Base-by-base conservation (phyloP, 148 eudicot species). In the Polygonum maritimum region DNA sequence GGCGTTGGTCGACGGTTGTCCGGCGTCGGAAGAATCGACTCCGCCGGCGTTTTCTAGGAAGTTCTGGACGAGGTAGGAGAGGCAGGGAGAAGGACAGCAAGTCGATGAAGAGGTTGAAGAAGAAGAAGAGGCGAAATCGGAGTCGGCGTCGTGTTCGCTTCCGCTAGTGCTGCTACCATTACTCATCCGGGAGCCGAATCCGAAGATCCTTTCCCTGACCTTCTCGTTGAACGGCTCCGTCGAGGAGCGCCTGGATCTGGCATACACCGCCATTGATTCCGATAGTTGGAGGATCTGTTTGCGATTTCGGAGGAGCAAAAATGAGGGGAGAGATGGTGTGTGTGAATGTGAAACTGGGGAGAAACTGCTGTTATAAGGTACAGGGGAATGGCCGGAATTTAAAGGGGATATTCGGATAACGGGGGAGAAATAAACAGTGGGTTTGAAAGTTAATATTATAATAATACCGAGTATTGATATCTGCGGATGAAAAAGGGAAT, bases 151-250 rank as follows among this genome's bases (percentile, higher is more conserved):
- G 10, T 72, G 75, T 35, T 72, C 75, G 75, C 75, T 72, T 19
- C 75, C 75, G 79, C 79, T 77, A 48, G 41, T 47, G 31, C 71
- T 45, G 21, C 44, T 38, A 6, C 52, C 35, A 26, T 21, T 45
- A 36, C 52, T 41, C 5, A 48, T 48, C 41, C 52, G 36, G 16
- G 75, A 15, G 26, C 69, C 4, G 78, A 62, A 4, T 7, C 85
- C 87, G 67, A 90, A 80, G 60, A 93, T 86, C 75, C 88, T 74
- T 6, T 83, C 86, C 48, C 85, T 87, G 2, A 84, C 82, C 45
- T 81, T 85, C 41, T 87, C 90, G 47, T 84, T 84, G 45, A 88
- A 80, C 9, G 89, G 94, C 49, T 82, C 87, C 13, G 83, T 86
- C 5, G 83, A 79, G 73, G 83, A 79, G 73, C 85, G 63, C 73